A percentile compares a stretch with the other conserved stretches of the same genome.
phyloP scores from a whole-genome alignment of 1,284 basidiomycete genomes.

The Papiliotrema fonsecae region DNA sequence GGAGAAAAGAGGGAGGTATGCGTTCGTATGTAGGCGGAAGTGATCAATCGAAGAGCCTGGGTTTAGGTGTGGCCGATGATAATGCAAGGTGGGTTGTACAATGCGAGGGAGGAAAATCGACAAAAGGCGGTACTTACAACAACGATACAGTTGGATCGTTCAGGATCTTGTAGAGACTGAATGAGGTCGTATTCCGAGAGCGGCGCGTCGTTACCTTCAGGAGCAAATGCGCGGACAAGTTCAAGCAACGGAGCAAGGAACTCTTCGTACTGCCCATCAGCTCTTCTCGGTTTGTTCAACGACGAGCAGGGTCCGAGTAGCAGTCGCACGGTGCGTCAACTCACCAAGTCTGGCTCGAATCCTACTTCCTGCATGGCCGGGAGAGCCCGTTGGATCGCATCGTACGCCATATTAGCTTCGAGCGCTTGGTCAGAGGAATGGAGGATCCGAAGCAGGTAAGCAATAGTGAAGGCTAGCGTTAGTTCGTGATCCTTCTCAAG shows the following conservation, averaged over 20 bases:
- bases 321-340: conserved; percentile 19
- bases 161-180: conserved; percentile 40
- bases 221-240: conserved; percentile 28
- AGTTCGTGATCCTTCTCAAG: no score
- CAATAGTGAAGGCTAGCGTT: conserved; percentile 60
- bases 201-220: conserved; percentile 38
- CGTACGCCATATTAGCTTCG: conserved; percentile 56
- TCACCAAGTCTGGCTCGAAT: conserved; percentile 61
- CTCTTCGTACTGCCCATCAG: conserved; percentile 31
- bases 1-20: conserved; percentile 61
- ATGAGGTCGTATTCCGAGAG: conserved; percentile 31
- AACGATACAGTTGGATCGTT: conserved; percentile 44
- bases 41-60: conserved; percentile 62
- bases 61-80: not conserved
- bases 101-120: not conserved
- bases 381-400: conserved; percentile 55
- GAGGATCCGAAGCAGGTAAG: conserved; percentile 60
- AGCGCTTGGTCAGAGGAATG: conserved; percentile 49
- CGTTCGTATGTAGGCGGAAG: conserved; percentile 71
- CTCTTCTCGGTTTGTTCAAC: not conserved
- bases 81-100: not conserved
- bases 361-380: conserved; percentile 58
- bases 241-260: conserved; percentile 40
- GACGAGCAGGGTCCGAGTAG: no score
- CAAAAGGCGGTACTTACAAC: conserved; percentile 54